phyloP scores from a whole-genome alignment of 345 rosid genomes.

The Combretum micranthum region DNA sequence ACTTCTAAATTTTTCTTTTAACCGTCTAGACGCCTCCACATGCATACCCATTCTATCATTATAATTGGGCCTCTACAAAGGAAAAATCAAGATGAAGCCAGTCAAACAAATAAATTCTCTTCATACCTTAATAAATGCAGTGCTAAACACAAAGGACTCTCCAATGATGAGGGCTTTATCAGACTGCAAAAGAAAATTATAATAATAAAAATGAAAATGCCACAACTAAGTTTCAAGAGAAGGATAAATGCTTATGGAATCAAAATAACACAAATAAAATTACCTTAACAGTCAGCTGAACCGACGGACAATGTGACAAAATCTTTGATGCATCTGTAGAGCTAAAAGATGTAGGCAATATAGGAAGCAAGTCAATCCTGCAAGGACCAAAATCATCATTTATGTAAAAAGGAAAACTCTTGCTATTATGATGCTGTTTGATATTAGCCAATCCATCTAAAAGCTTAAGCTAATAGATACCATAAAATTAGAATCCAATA shows the following conservation, averaged over 20 bases:
- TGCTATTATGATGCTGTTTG: no score
- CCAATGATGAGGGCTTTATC: conserved; percentile 66
- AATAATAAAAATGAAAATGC: conserved; percentile 1
- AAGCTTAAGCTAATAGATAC: no score
- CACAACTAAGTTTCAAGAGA: not conserved
- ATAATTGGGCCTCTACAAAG: not conserved
- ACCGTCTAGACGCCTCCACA: no score
- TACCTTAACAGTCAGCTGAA: conserved; percentile 77
- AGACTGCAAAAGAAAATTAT: conserved; percentile 37
- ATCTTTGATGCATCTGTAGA: conserved; percentile 72
- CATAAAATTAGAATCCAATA: no score
- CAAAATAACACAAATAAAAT: conserved; percentile 1
- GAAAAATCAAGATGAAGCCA: not conserved
- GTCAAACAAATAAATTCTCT: not conserved
- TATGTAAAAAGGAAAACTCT: conserved; percentile 8
- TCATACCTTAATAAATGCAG: conserved; percentile 69
- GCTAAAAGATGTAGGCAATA: conserved; percentile 63
- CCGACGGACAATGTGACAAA: conserved; percentile 64
- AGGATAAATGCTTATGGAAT: not conserved
- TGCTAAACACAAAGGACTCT: conserved; percentile 67
- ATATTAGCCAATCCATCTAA: no score
- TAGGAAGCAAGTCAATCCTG: conserved; percentile 91
- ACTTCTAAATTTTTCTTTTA: no score
- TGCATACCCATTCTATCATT: not conserved
- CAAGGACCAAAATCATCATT: conserved; percentile 24